Conservation (phyloP, 352 stramenopile genomes). For the Phytopythium delawarense region DNA sequence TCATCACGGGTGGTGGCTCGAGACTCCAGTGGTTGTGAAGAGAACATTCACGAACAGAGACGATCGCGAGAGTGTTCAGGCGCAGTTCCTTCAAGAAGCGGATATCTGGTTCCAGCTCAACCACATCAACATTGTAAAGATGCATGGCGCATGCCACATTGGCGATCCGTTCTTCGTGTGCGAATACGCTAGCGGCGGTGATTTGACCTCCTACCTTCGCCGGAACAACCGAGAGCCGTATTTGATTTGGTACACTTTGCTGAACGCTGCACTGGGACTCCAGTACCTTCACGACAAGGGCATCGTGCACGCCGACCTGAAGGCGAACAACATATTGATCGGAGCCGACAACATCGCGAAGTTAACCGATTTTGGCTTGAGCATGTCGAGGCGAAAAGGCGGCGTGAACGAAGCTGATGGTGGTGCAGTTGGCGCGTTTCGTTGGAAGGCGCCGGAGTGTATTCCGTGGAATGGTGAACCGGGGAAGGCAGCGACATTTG, state of each 20-base stretch:
- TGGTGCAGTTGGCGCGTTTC: not conserved
- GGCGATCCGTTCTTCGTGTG: slow-evolving; percentile 20
- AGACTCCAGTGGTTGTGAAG: slow-evolving; percentile 15
- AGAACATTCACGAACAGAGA: not conserved
- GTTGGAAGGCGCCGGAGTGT: slow-evolving; percentile 14
- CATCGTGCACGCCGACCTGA: slow-evolving; percentile 16
- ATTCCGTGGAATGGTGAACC: not conserved
- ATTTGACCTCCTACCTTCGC: slow-evolving; percentile 6
- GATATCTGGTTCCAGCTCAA: slow-evolving; percentile 20
- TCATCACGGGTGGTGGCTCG: slow-evolving; percentile 13
- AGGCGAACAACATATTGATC: slow-evolving; percentile 21
- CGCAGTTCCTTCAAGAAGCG: slow-evolving; percentile 12
- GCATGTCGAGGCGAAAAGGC: not conserved
- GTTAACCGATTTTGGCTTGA: slow-evolving; percentile 18
- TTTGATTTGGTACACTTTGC: slow-evolving; percentile 6
- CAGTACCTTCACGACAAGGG: slow-evolving; percentile 10
- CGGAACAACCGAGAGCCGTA: not conserved
- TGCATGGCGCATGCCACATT: slow-evolving; percentile 27
- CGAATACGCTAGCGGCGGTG: slow-evolving; percentile 15
- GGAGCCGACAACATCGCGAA: slow-evolving; percentile 7
- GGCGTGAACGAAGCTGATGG: not conserved
- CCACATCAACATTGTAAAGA: slow-evolving; percentile 22
- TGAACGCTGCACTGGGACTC: slow-evolving; percentile 9
- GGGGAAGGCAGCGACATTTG: slow-evolving; percentile 9
- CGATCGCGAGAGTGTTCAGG: not conserved